These are phyloP conservation scores for Macroventuria anomochaeta DNA, from an alignment of 2,329 filamentous ascomycete species.

Conservation along the genomic window DNA sequence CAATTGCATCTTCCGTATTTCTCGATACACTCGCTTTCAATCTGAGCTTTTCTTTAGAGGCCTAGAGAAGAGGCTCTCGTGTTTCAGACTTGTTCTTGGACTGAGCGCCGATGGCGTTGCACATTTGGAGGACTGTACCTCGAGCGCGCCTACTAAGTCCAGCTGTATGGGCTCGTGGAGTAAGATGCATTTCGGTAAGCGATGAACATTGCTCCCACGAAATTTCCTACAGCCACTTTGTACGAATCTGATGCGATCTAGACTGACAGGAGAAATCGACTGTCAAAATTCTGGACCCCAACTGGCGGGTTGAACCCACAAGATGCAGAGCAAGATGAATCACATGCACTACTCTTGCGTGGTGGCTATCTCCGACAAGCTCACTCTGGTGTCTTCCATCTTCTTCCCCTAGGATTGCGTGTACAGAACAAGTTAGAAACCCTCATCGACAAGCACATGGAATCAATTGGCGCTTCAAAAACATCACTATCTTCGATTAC, in stretches of 20 bases:
- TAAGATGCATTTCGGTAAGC: constrained; percentile 50
- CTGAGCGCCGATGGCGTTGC: constrained; percentile 36
- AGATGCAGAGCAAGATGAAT: constrained; percentile 57
- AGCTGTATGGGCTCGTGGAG: constrained; percentile 7
- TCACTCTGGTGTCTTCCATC: constrained; percentile 89
- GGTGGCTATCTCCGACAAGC: constrained; percentile 63
- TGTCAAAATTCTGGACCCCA: constrained; percentile 82
- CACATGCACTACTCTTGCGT: constrained; percentile 53
- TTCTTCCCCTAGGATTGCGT: constrained; percentile 83
- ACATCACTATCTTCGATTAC: constrained; percentile 85
- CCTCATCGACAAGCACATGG: constrained; percentile 90
- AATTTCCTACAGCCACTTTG: neutral
- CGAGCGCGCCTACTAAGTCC: constrained; percentile 13
- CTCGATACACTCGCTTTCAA: neutral
- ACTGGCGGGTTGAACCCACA: constrained; percentile 69
- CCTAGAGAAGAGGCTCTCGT: no score
- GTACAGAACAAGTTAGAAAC: constrained; percentile 88
- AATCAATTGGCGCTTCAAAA: constrained; percentile 77
- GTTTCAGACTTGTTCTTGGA: neutral
- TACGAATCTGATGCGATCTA: constrained; percentile 33
- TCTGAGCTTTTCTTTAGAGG: no score
- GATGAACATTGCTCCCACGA: neutral
- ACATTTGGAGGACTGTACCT: constrained; percentile 30
- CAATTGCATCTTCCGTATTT: constrained; percentile 6
- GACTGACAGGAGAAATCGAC: constrained; percentile 63